Conservation (phyloP, 179 eudicot species). For the Camellia oleifera region DNA sequence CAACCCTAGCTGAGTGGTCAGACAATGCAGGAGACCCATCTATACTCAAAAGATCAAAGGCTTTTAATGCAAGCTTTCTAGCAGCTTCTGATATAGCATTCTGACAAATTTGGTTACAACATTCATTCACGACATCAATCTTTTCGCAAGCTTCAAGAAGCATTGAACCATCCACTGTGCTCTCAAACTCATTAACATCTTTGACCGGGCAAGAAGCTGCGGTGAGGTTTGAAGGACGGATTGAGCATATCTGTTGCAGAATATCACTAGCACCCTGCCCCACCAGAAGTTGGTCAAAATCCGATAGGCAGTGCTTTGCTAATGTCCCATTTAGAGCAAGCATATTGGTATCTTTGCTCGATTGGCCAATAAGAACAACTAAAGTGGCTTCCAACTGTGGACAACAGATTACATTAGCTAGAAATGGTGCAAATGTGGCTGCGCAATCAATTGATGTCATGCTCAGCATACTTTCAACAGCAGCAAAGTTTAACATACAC, state of each 20-base stretch:
- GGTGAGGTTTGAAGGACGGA: slow-evolving; percentile 69
- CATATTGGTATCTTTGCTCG: slow-evolving; percentile 53
- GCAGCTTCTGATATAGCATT: slow-evolving; percentile 83
- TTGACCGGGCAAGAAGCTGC: slow-evolving; percentile 85
- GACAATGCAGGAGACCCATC: slow-evolving; percentile 37
- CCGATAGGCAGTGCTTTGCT: slow-evolving; percentile 76
- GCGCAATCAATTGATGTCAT: slow-evolving; percentile 73
- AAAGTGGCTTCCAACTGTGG: slow-evolving; percentile 90
- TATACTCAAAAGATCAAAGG: slow-evolving; percentile 34
- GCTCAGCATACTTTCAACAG: slow-evolving; percentile 58
- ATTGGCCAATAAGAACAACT: slow-evolving; percentile 73
- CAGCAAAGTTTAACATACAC: slow-evolving; percentile 67
- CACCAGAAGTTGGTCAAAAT: slow-evolving; percentile 63
- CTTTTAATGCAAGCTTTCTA: slow-evolving; percentile 57
- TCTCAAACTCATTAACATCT: slow-evolving; percentile 69
- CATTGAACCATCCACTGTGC: slow-evolving; percentile 50
- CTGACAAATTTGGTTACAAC: slow-evolving; percentile 78
- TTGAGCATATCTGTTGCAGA: slow-evolving; percentile 62
- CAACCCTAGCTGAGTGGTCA: slow-evolving; percentile 46
- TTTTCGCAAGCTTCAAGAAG: slow-evolving; percentile 70
- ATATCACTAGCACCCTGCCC: slow-evolving; percentile 72
- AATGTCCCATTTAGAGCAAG: slow-evolving; percentile 67
- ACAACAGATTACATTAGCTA: slow-evolving; percentile 91
- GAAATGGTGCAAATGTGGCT: slow-evolving; percentile 58
- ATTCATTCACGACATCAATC: slow-evolving; percentile 79